These are phyloP conservation scores for Tulasnella sp. DNA, from an alignment of 768 basidiomycete species.

Conservation along the genomic window DNA sequence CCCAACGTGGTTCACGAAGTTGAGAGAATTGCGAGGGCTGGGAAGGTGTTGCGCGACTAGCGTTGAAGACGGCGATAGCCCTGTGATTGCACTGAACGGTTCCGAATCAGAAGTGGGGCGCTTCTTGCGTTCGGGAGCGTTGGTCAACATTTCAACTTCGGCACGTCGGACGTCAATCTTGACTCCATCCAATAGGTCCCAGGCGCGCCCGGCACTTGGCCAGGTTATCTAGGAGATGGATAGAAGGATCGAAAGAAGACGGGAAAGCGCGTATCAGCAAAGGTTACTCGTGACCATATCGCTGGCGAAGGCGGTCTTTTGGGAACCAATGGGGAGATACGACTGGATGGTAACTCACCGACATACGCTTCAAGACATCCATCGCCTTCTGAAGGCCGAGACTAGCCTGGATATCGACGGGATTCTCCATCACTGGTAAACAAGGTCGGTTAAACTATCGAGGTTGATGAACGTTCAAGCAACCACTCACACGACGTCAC, in stretches of 20 bases:
- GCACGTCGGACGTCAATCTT: constrained; percentile 14
- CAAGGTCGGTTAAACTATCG: neutral
- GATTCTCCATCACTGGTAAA: constrained; percentile 29
- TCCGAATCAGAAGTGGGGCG: neutral
- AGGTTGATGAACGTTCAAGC: neutral
- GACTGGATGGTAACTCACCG: neutral
- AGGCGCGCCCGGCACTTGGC: constrained; percentile 21
- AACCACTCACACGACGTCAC: constrained; percentile 13
- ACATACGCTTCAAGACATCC: constrained; percentile 11
- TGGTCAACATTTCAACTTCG: neutral
- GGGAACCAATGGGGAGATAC: no score
- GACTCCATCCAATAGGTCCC: constrained; percentile 20
- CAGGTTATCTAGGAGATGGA: constrained; percentile 19
- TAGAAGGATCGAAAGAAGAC: no score
- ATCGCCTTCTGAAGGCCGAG: constrained; percentile 18
- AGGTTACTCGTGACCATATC: no score
- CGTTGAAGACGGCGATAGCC: no score
- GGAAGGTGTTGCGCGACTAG: no score
- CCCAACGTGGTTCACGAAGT: no score
- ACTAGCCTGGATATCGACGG: constrained; percentile 18
- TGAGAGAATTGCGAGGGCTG: no score
- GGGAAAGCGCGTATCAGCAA: no score
- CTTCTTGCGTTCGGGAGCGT: neutral
- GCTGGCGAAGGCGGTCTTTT: no score
- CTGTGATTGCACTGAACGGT: no score